Conservation (phyloP, 2,329 filamentous ascomycete species). For the Metarhizium rileyi region DNA sequence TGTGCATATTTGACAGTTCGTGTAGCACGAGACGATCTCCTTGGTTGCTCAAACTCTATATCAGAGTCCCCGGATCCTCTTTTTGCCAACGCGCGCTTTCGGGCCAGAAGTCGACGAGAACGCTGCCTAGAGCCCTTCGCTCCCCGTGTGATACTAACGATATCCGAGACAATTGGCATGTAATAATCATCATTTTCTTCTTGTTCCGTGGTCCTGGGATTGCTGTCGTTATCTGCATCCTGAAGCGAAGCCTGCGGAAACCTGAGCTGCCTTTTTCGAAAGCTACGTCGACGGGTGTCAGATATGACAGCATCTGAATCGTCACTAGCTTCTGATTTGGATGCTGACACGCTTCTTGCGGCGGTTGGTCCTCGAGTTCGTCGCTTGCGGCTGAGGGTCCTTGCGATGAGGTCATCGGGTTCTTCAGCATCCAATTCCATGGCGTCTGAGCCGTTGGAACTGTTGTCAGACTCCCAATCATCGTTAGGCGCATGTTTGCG, state of each 20-base stretch:
- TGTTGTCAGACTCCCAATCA: conserved; percentile 18
- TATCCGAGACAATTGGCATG: conserved; percentile 27
- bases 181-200: conserved; percentile 25
- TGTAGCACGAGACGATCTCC: conserved; percentile 39
- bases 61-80: conserved; percentile 27
- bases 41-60: conserved; percentile 43
- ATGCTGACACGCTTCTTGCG: conserved; percentile 2
- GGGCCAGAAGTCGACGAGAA: conserved; percentile 12
- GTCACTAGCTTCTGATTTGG: conserved; percentile 4
- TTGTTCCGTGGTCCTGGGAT: conserved; percentile 8
- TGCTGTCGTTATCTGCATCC: neutral
- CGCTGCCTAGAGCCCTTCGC: conserved; percentile 11
- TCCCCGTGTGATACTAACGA: conserved; percentile 15
- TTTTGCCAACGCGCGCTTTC: conserved; percentile 10
- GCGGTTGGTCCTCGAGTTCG: neutral
- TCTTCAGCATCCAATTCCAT: conserved; percentile 18
- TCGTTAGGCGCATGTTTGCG: conserved; percentile 20
- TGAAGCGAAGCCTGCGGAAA: neutral
- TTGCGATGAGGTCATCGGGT: conserved; percentile 6
- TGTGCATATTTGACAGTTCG: conserved; percentile 34
- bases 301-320: conserved; percentile 4
- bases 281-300: conserved; percentile 9
- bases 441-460: conserved; percentile 14
- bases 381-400: neutral
- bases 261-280: conserved; percentile 2